phyloP scores from a whole-genome alignment of 2,329 filamentous ascomycete species.

The Lojkania enalia region DNA sequence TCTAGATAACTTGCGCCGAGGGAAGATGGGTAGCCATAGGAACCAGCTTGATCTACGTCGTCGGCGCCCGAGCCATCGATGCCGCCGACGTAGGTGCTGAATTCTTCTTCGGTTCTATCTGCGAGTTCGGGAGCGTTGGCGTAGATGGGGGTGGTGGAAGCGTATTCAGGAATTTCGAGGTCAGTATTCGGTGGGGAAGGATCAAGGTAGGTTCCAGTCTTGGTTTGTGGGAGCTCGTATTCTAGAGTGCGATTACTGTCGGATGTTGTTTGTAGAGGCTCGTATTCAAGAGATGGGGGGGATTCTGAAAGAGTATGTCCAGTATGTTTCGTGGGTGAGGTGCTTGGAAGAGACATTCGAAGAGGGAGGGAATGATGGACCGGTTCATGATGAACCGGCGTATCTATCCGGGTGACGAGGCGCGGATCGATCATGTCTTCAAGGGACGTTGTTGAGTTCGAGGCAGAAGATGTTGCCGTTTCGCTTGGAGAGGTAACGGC shows the following conservation, averaged over 20 bases:
- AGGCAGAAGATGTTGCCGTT: slow-evolving; percentile 25
- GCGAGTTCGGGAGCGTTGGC: slow-evolving; percentile 17
- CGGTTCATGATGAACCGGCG: slow-evolving; percentile 24
- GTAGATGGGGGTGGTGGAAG: slow-evolving; percentile 27
- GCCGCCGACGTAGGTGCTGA: slow-evolving; percentile 42
- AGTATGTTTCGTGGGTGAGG: slow-evolving; percentile 28
- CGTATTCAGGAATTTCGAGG: slow-evolving; percentile 18
- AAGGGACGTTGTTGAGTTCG: slow-evolving; percentile 22
- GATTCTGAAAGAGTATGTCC: slow-evolving; percentile 18
- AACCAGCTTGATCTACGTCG: slow-evolving; percentile 39
- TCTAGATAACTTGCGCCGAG: slow-evolving; percentile 44
- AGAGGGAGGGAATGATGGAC: slow-evolving; percentile 38
- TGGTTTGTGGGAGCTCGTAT: slow-evolving; percentile 5
- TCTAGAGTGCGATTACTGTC: background rate
- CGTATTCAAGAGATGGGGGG: slow-evolving; percentile 14
- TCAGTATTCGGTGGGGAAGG: slow-evolving; percentile 22
- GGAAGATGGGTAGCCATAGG: slow-evolving; percentile 39
- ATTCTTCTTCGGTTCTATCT: slow-evolving; percentile 26
- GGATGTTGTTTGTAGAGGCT: slow-evolving; percentile 16
- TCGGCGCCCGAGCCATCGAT: slow-evolving; percentile 38
- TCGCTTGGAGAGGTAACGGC: slow-evolving; percentile 34
- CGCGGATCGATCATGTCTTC: slow-evolving; percentile 41
- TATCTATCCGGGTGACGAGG: slow-evolving; percentile 22
- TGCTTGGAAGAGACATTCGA: slow-evolving; percentile 23
- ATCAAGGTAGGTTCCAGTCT: slow-evolving; percentile 30